Conservation (phyloP, 495 filamentous ascomycete species). For the Lepidopterella palustris region DNA sequence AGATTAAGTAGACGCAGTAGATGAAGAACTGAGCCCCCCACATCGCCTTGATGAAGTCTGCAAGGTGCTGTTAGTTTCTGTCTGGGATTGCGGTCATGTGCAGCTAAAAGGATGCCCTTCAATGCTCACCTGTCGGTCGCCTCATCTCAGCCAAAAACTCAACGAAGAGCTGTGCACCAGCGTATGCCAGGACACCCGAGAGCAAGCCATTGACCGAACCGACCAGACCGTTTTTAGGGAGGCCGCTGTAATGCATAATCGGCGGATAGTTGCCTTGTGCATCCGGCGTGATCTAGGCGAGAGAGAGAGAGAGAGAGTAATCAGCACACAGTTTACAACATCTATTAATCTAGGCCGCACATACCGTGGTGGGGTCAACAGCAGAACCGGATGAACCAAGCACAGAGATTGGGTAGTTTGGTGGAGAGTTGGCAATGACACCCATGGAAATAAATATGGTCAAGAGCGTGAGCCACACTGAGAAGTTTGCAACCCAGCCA, state of each 20-base stretch:
- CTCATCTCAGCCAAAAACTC: conserved; percentile 66
- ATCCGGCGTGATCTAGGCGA: conserved; percentile 5
- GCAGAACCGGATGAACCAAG: conserved; percentile 40
- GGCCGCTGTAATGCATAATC: conserved; percentile 32
- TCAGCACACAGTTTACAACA: neutral
- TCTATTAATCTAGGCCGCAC: neutral
- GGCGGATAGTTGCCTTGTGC: conserved; percentile 30
- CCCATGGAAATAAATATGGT: conserved; percentile 51
- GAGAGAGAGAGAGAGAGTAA: conserved; percentile 1
- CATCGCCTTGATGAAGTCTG: conserved; percentile 58
- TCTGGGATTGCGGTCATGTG: neutral
- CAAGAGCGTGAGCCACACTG: conserved; percentile 52
- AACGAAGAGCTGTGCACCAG: conserved; percentile 55
- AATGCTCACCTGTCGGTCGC: conserved; percentile 35
- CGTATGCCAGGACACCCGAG: conserved; percentile 55
- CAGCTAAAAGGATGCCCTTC: neutral
- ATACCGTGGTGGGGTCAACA: conserved; percentile 13
- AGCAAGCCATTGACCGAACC: conserved; percentile 52
- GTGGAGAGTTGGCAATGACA: conserved; percentile 44
- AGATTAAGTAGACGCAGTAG: conserved; percentile 38
- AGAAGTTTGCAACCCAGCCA: conserved; percentile 52
- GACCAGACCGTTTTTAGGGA: conserved; percentile 27
- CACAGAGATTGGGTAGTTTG: conserved; percentile 40
- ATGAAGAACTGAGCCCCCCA: conserved; percentile 43
- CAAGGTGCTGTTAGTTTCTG: conserved; percentile 1